Evolutionary conservation across 2,329 filamentous ascomycete species (phyloP).

Genomic region (Fusarium oxysporum): DNA sequence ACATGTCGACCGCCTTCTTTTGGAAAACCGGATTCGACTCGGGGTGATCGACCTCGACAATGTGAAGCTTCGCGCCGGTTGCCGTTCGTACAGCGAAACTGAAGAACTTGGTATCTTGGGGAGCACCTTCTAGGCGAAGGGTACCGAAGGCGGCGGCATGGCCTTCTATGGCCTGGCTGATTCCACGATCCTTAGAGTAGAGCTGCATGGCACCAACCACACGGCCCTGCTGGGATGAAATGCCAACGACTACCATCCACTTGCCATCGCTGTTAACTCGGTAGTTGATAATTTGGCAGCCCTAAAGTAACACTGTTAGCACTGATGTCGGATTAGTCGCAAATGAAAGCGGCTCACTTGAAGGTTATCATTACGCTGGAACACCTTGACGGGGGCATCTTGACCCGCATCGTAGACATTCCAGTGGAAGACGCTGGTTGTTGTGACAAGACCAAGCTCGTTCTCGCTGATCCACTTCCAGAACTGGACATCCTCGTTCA

Average conservation of each 20-base stretch:
- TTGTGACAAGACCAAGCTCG: constrained; percentile 89
- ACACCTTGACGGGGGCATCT: constrained; percentile 85
- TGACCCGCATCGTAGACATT: constrained; percentile 90
- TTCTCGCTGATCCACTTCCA: constrained; percentile 99
- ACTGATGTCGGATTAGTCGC: not conserved
- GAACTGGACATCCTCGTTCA: constrained; percentile 97
- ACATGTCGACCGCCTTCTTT: constrained; percentile 98
- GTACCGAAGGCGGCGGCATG: constrained; percentile 96
- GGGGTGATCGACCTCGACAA: constrained; percentile 96
- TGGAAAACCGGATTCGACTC: constrained; percentile 88
- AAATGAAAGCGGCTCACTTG: constrained; percentile 66
- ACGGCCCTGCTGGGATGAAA: constrained; percentile 90
- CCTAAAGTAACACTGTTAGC: constrained; percentile 62
- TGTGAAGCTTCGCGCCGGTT: constrained; percentile 92
- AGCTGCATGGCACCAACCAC: constrained; percentile 97
- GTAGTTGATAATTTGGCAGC: constrained; percentile 99
- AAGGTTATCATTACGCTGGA: constrained; percentile 93
- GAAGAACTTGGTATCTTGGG: constrained; percentile 93
- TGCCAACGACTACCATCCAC: constrained; percentile 98
- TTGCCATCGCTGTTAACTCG: constrained; percentile 94
- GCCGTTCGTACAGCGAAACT: constrained; percentile 94
- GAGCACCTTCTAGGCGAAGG: constrained; percentile 86
- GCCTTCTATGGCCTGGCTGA: constrained; percentile 97
- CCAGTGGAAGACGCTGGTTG: constrained; percentile 95
- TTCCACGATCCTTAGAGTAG: constrained; percentile 94